Evolutionary conservation across 176 grass and related monocot species (phyloP).

Genomic region (Cenchrus americanus): DNA sequence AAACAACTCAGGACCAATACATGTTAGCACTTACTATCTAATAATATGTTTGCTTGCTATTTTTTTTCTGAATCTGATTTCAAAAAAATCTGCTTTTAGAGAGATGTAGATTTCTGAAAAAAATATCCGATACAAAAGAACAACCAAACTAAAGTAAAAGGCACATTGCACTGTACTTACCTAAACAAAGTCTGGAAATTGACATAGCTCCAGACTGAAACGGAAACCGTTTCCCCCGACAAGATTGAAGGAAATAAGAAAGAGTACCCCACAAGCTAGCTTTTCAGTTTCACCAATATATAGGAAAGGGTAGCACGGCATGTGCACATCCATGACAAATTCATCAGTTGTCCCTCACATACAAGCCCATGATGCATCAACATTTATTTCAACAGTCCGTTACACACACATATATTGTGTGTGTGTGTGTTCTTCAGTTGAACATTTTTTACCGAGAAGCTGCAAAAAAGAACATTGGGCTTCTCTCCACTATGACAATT

Average conservation of each 20-base stretch:
- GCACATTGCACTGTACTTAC: not conserved
- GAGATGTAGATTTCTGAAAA: constrained; percentile 25
- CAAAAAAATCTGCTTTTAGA: not conserved
- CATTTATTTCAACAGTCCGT: not conserved
- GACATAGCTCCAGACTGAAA: not conserved
- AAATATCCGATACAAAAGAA: not conserved
- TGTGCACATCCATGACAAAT: not conserved
- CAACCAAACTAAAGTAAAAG: not conserved
- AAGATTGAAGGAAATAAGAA: not conserved
- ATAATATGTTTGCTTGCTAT: not conserved
- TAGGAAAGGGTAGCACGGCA: not conserved
- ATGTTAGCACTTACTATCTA: not conserved
- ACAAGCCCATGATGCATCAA: not conserved
- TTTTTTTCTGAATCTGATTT: not conserved
- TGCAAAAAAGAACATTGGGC: not conserved
- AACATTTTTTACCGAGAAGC: not conserved
- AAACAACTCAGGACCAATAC: not conserved
- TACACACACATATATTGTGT: too few relatives aligned
- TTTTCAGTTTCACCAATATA: not conserved
- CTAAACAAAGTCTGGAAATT: not conserved
- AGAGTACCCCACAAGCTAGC: not conserved
- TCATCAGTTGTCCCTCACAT: not conserved
- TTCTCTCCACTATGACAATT: not conserved
- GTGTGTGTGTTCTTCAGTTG: not conserved
- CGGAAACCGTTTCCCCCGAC: not conserved